Evolutionary conservation across 2,329 filamentous ascomycete species (phyloP).

Genomic region (Blastomyces parvus): DNA sequence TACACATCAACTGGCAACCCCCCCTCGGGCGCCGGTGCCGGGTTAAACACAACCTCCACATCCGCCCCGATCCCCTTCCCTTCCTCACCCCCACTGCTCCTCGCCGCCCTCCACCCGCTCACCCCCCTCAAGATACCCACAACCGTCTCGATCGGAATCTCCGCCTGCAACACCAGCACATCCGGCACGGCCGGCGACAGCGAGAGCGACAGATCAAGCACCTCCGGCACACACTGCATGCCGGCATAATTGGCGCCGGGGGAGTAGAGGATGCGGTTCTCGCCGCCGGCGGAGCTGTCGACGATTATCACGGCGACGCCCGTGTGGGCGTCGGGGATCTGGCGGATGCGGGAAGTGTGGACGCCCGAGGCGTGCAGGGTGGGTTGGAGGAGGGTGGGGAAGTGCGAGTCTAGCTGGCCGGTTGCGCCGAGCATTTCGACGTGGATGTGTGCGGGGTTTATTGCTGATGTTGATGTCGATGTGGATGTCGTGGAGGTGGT

Average conservation of each 20-base stretch:
- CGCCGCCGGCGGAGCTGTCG: constrained; percentile 56
- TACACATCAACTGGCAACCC: constrained; percentile 58
- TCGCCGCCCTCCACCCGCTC: constrained; percentile 31
- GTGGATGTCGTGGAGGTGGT: constrained; percentile 16
- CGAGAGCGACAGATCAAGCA: constrained; percentile 27
- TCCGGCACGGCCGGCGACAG: constrained; percentile 42
- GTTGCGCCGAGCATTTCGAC: constrained; percentile 68
- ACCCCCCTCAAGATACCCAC: constrained; percentile 47
- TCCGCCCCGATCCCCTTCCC: constrained; percentile 28
- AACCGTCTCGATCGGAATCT: constrained; percentile 60
- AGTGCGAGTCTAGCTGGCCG: constrained; percentile 51
- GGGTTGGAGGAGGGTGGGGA: constrained; percentile 50
- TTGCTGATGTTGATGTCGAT: constrained; percentile 13
- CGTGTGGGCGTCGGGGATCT: constrained; percentile 44
- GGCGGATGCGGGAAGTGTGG: constrained; percentile 46
- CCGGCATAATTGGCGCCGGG: constrained; percentile 58
- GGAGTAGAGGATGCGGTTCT: constrained; percentile 67
- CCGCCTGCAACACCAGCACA: constrained; percentile 67
- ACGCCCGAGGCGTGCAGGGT: constrained; percentile 55
- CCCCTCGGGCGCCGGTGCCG: constrained; percentile 72
- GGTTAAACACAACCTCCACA: constrained; percentile 69
- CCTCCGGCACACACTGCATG: constrained; percentile 30
- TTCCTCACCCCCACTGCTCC: constrained; percentile 27
- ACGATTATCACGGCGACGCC: constrained; percentile 69
- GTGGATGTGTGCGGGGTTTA: constrained; percentile 22